phyloP scores from a whole-genome alignment of 1,284 basidiomycete genomes.

The Tilletia indica region DNA sequence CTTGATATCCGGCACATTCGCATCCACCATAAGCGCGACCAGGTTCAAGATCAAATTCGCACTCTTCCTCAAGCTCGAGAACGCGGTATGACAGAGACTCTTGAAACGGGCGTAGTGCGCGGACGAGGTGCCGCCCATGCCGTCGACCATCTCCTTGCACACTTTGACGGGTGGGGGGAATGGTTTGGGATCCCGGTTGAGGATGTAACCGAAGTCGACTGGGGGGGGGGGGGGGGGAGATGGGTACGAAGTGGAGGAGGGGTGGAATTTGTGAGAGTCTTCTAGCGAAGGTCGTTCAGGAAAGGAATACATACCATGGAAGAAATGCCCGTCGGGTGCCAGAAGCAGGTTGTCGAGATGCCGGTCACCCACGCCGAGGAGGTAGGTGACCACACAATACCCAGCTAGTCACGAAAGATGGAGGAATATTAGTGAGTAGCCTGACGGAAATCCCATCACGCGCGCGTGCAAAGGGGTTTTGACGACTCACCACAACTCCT shows the following conservation, averaged over 20 bases:
- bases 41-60: slow-evolving; percentile 97
- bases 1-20: slow-evolving; percentile 96
- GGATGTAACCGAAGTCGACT: slow-evolving; percentile 97
- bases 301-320: slow-evolving; percentile 51
- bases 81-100: slow-evolving; percentile 91
- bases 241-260: background rate
- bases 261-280: background rate
- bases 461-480: background rate
- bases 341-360: slow-evolving; percentile 94
- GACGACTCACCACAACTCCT: slow-evolving; percentile 82
- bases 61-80: slow-evolving; percentile 83
- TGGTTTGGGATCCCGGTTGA: slow-evolving; percentile 95
- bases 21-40: slow-evolving; percentile 94
- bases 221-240: background rate
- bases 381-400: slow-evolving; percentile 95
- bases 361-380: slow-evolving; percentile 94
- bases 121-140: slow-evolving; percentile 77
- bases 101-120: slow-evolving; percentile 93
- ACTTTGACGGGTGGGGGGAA: slow-evolving; percentile 98
- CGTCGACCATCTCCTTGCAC: slow-evolving; percentile 99
- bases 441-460: slow-evolving; percentile 21
- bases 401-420: slow-evolving; percentile 66
- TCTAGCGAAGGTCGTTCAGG: no score
- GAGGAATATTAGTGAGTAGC: slow-evolving; percentile 1
- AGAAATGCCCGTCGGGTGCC: slow-evolving; percentile 77